A percentile compares a stretch with the other conserved stretches of the same genome.
Conservation (phyloP, 805 yeast species). For the Jamesozyma rosinii region DNA sequence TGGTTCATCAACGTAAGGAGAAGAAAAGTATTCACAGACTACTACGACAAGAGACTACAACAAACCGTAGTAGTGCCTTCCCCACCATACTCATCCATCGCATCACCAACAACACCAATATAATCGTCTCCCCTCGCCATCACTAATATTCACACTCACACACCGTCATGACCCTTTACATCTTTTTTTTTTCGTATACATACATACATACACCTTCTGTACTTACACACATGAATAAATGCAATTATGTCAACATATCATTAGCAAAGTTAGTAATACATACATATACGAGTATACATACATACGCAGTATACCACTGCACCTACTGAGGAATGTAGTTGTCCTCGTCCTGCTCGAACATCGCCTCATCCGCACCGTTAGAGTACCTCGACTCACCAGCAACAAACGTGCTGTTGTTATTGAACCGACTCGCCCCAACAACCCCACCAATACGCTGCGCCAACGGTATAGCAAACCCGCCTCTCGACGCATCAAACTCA, state of each 20-base stretch:
- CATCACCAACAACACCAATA: neutral
- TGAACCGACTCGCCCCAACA: slow-evolving; percentile 1
- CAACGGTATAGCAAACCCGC: slow-evolving; percentile 37
- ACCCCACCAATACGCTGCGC: slow-evolving; percentile 25
- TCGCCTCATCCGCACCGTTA: neutral
- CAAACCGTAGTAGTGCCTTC: neutral
- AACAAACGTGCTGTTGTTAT: neutral
- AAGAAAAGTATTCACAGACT: slow-evolving; percentile 44
- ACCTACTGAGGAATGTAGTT: slow-evolving; percentile 19
- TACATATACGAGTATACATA: neutral
- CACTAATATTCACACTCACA: neutral
- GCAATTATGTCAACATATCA: too few relatives aligned
- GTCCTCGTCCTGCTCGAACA: slow-evolving; percentile 17
- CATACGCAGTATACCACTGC: neutral
- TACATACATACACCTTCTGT: neutral
- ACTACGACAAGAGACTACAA: slow-evolving; percentile 12
- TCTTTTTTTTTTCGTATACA: neutral
- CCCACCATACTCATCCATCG: neutral
- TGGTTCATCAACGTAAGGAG: slow-evolving; percentile 88
- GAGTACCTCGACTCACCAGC: slow-evolving; percentile 3
- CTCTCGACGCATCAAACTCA: slow-evolving; percentile 41
- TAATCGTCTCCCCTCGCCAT: too few relatives aligned
- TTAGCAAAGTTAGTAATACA: neutral
- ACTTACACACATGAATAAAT: neutral
- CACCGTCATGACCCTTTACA: neutral